phyloP scores from a whole-genome alignment of 371 early-diverging fungal genomes.

The Rhizomucor miehei region DNA sequence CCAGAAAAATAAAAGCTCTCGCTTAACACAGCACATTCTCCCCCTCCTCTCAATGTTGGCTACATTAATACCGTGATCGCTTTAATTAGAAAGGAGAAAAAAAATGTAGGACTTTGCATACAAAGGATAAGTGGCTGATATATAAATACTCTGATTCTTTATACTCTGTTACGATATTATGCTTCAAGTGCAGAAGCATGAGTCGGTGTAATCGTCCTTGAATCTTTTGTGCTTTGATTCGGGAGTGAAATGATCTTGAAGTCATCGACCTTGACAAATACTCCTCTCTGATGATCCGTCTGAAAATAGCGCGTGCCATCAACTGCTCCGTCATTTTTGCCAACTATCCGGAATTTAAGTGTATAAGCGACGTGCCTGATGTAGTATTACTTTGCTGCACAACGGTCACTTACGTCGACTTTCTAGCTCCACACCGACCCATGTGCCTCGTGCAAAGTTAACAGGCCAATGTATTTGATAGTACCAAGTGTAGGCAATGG shows the following conservation, averaged over 20 bases:
- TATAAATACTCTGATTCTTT: too few relatives aligned
- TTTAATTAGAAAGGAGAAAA: too few relatives aligned
- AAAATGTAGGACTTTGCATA: too few relatives aligned
- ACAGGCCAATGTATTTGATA: slow-evolving; percentile 42
- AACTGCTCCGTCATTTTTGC: slow-evolving; percentile 37
- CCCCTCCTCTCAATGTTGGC: too few relatives aligned
- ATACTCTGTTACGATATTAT: too few relatives aligned
- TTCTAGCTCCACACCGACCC: slow-evolving; percentile 47
- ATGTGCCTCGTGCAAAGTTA: slow-evolving; percentile 39
- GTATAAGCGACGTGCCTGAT: too few relatives aligned
- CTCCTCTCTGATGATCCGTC: slow-evolving; percentile 36
- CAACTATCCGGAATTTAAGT: slow-evolving; percentile 22
- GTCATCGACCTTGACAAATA: slow-evolving; percentile 40
- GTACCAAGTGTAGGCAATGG: slow-evolving; percentile 40
- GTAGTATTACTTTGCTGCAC: too few relatives aligned
- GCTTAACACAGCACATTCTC: too few relatives aligned
- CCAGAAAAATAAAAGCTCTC: slow-evolving; percentile 5
- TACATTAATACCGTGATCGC: too few relatives aligned
- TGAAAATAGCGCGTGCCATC: slow-evolving; percentile 37
- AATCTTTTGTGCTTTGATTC: background rate
- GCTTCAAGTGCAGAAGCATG: too few relatives aligned
- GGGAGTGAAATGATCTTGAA: slow-evolving; percentile 20
- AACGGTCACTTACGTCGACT: slow-evolving; percentile 36
- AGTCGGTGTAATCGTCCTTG: too few relatives aligned
- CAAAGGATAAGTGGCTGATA: background rate